Conservation (phyloP, 108 stramenopile species). For the Hondaea fermentalgiana region DNA sequence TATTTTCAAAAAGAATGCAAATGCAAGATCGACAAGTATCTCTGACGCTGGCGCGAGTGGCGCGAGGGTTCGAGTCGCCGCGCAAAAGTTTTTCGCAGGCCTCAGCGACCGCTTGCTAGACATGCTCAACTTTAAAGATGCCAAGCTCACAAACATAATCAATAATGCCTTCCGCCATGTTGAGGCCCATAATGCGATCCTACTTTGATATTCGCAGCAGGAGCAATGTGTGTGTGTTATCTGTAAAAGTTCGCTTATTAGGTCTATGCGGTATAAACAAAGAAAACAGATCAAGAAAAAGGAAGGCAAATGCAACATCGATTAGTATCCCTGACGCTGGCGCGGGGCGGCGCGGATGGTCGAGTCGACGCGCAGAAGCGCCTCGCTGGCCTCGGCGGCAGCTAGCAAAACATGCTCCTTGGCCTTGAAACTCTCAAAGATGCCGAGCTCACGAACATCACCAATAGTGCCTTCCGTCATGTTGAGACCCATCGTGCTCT, state of each 20-base stretch:
- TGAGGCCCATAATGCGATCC: conserved; percentile 62
- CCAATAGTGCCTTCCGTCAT: conserved; percentile 84
- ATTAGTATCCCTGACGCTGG: neutral
- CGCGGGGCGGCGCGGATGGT: conserved; percentile 94
- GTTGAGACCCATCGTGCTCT: conserved; percentile 76
- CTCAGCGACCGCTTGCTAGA: conserved; percentile 85
- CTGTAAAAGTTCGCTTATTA: no score
- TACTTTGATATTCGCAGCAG: no score
- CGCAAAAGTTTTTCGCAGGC: conserved; percentile 98
- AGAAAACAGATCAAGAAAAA: neutral
- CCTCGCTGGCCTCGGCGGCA: conserved; percentile 97
- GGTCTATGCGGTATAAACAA: neutral
- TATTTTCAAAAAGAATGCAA: neutral
- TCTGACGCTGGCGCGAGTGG: conserved; percentile 58
- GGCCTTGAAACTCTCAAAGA: conserved; percentile 84
- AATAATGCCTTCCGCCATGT: conserved; percentile 85
- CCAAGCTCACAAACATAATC: conserved; percentile 89
- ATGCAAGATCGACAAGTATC: neutral
- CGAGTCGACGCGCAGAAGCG: conserved; percentile 96
- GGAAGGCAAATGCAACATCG: neutral
- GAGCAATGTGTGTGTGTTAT: no score
- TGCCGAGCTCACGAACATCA: conserved; percentile 87
- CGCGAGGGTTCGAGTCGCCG: conserved; percentile 96
- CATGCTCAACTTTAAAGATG: conserved; percentile 82
- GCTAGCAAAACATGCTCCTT: conserved; percentile 90